Percentiles rank a stretch among this genome's conserved stretches.
Evolutionary conservation across 192 early-diverging fungal species (phyloP).

Genomic region (Backusella parvicylindrica): DNA sequence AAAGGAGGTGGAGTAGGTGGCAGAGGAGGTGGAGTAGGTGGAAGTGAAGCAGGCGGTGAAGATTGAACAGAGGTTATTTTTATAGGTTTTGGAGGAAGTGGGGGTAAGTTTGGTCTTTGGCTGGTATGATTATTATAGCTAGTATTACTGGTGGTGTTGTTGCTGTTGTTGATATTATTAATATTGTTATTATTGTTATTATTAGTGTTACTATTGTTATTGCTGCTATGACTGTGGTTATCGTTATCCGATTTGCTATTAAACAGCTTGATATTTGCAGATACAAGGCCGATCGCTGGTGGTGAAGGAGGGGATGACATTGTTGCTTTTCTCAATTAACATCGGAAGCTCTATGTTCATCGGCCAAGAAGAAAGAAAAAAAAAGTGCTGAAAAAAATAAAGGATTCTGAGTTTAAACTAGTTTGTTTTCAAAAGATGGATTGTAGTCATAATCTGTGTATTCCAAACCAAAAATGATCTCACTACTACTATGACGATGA

Average conservation of each 20-base stretch:
- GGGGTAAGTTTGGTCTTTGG: not conserved
- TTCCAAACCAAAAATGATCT: not conserved
- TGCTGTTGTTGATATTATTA: not conserved
- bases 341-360: constrained; percentile 1
- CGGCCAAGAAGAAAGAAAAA: constrained; percentile 9
- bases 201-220: not conserved
- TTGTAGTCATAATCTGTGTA: not conserved
- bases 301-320: constrained; percentile 24
- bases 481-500: not conserved
- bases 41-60: constrained; percentile 6
- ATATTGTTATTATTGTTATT: not conserved
- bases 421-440: not conserved
- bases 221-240: not conserved
- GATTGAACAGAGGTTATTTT: constrained; percentile 9
- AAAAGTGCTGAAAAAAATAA: not conserved
- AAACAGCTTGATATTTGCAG: constrained; percentile 30
- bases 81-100: constrained; percentile 19
- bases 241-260: constrained; percentile 19
- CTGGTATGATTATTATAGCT: not conserved
- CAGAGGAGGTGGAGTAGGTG: not conserved
- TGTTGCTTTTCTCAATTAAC: constrained; percentile 7
- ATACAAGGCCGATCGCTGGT: constrained; percentile 19
- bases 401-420: not conserved
- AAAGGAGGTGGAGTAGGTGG: not conserved
- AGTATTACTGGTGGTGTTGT: not conserved